Percentiles rank a stretch among this genome's conserved stretches.
Conservation (phyloP, 192 early-diverging fungal genomes). For the Mortierella claussenii region DNA sequence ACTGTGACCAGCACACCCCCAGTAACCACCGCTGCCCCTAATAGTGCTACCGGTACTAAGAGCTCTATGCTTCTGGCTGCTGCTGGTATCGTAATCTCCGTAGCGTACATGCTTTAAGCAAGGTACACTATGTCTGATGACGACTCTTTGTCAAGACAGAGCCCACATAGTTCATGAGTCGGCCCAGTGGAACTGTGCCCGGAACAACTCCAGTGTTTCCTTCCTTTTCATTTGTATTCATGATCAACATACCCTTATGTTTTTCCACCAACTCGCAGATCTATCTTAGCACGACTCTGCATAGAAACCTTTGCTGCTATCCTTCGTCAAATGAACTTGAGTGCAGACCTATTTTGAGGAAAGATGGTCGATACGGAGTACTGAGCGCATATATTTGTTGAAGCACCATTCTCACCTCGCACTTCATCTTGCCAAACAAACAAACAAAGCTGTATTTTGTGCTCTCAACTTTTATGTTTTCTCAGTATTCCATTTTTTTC, state of each 20-base stretch:
- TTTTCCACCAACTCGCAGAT: too few species aligned
- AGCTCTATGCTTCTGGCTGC: slow-evolving; percentile 34
- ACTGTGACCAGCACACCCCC: not conserved
- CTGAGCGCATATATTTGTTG: not conserved
- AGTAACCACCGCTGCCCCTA: not conserved
- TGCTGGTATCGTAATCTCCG: slow-evolving; percentile 22
- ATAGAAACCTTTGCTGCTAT: too few species aligned
- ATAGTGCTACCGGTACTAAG: slow-evolving; percentile 9
- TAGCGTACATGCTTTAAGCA: slow-evolving; percentile 36
- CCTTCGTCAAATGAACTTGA: too few species aligned
- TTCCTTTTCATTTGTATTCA: too few species aligned
- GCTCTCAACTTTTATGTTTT: not conserved
- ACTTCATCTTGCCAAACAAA: too few species aligned
- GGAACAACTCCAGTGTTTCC: too few species aligned
- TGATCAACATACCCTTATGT: not conserved
- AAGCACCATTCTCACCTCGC: not conserved
- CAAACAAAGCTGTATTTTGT: not conserved
- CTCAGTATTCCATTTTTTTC: slow-evolving; percentile 17
- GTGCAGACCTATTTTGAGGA: too few species aligned
- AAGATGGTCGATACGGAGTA: slow-evolving; percentile 1
- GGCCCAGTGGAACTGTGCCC: too few species aligned
- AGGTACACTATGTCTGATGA: too few species aligned
- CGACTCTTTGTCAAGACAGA: too few species aligned
- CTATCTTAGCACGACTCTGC: too few species aligned
- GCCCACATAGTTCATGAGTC: too few species aligned